Percentiles rank a stretch among this genome's conserved stretches.
These are phyloP conservation scores for Breynia disticha DNA, from an alignment of 441 rosid genomes.

Conservation along the genomic window DNA sequence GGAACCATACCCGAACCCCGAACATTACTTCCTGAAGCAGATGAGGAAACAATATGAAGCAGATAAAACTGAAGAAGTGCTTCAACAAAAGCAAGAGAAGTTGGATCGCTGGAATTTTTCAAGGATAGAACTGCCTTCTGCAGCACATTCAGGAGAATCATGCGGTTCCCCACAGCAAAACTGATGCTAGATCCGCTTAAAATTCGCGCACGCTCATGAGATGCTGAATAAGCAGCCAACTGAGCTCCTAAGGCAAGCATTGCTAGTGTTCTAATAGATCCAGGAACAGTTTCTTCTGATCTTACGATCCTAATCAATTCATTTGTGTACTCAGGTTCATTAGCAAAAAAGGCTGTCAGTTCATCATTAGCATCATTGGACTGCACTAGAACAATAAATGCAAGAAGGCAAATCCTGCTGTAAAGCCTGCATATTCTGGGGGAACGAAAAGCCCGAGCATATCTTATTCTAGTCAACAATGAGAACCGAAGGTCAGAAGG, in stretches of 20 bases:
- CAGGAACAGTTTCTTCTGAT: slow-evolving; percentile 81
- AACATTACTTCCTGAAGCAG: slow-evolving; percentile 79
- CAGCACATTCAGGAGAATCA: slow-evolving; percentile 93
- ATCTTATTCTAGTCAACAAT: slow-evolving; percentile 86
- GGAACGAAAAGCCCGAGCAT: slow-evolving; percentile 87
- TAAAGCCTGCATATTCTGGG: slow-evolving; percentile 80
- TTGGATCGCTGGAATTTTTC: slow-evolving; percentile 68
- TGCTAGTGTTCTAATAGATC: slow-evolving; percentile 82
- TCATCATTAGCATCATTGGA: slow-evolving; percentile 94
- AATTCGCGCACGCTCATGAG: slow-evolving; percentile 92
- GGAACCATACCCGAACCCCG: slow-evolving; percentile 98
- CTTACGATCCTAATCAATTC: slow-evolving; percentile 91
- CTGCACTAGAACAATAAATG: slow-evolving; percentile 94
- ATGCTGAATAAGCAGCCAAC: slow-evolving; percentile 87
- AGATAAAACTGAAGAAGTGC: slow-evolving; percentile 96
- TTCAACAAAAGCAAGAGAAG: slow-evolving; percentile 90
- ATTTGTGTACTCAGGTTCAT: slow-evolving; percentile 98
- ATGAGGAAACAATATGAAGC: slow-evolving; percentile 93
- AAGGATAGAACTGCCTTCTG: slow-evolving; percentile 88
- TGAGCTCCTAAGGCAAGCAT: slow-evolving; percentile 97
- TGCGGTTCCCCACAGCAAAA: slow-evolving; percentile 86
- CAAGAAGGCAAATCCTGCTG: slow-evolving; percentile 91
- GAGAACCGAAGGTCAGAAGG: slow-evolving; percentile 77
- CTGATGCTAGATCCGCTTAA: slow-evolving; percentile 90
- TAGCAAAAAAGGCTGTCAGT: slow-evolving; percentile 81